Percentiles rank a stretch among this genome's conserved stretches.
Evolutionary conservation across 1,284 basidiomycete species (phyloP).

Genomic region (Sanghuangporus sanghuang): DNA sequence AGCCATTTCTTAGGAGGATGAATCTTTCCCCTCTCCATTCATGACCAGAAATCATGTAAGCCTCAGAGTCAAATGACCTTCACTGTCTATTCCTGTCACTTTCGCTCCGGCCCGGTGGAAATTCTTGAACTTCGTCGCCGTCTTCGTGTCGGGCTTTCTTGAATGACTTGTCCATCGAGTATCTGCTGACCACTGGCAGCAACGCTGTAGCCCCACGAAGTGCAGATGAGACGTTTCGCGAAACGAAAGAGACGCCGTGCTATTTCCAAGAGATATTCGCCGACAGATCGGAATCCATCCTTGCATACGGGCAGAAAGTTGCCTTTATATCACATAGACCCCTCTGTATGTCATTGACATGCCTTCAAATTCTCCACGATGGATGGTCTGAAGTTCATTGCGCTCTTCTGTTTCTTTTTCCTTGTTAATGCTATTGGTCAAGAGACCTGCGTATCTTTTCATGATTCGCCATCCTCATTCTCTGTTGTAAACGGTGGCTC

Average conservation of each 20-base stretch:
- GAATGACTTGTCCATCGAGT: neutral
- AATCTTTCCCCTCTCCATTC: no score
- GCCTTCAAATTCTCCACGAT: neutral
- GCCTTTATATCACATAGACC: neutral
- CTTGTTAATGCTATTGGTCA: conserved; percentile 30
- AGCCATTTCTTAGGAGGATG: no score
- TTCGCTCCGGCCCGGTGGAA: neutral
- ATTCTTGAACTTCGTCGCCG: neutral
- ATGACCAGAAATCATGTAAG: neutral
- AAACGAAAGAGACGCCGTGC: no score
- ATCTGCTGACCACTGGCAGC: neutral
- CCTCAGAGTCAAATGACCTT: neutral
- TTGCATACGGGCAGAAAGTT: neutral
- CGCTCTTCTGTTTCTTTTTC: neutral
- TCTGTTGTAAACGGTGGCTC: conserved; percentile 39
- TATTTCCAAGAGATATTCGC: no score
- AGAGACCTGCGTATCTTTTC: conserved; percentile 29
- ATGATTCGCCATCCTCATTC: conserved; percentile 28
- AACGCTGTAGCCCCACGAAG: neutral
- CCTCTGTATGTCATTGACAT: neutral
- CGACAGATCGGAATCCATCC: neutral
- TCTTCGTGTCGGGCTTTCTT: neutral
- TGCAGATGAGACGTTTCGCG: neutral
- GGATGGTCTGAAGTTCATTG: neutral
- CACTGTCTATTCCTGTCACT: neutral